Conservation (phyloP, 2,329 filamentous ascomycete species). For the Cercospora zeae-maydis region DNA sequence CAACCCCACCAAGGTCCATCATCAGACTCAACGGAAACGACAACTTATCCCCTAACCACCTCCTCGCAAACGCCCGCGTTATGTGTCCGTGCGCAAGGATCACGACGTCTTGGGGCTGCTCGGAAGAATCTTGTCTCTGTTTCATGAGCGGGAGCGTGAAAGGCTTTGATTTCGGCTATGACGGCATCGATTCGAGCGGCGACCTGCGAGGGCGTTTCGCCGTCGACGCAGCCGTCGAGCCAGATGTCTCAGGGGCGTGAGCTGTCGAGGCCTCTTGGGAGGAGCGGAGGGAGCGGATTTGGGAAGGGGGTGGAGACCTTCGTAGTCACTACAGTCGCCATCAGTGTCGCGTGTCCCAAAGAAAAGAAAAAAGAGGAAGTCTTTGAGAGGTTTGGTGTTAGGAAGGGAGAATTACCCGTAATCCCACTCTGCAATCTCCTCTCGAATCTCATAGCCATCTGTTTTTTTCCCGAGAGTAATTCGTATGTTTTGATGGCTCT, state of each 20-base stretch:
- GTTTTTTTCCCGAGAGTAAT: constrained; percentile 40
- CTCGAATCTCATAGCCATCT: constrained; percentile 50
- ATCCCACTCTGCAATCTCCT: constrained; percentile 79
- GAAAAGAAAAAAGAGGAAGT: too few species aligned
- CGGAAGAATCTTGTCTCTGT: constrained; percentile 22
- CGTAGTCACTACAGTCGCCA: constrained; percentile 52
- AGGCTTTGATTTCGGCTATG: constrained; percentile 66
- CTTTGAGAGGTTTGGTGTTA: too few species aligned
- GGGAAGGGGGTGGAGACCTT: constrained; percentile 69
- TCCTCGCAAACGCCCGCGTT: constrained; percentile 76
- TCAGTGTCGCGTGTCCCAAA: constrained; percentile 30
- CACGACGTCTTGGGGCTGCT: constrained; percentile 58
- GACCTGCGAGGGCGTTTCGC: constrained; percentile 70
- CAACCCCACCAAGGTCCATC: constrained; percentile 79
- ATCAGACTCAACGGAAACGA: constrained; percentile 68
- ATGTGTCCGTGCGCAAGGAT: constrained; percentile 85
- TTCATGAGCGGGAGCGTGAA: constrained; percentile 50
- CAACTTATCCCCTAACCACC: constrained; percentile 68
- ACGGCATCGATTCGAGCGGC: constrained; percentile 67
- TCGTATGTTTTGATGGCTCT: constrained; percentile 51
- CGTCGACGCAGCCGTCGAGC: constrained; percentile 80
- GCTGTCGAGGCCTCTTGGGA: constrained; percentile 54
- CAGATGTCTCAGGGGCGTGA: constrained; percentile 76
- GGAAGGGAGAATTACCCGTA: too few species aligned
- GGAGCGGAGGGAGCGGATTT: constrained; percentile 62